Base-by-base conservation (phyloP, 2,329 filamentous ascomycete species). In the Aspergillus sergii region DNA sequence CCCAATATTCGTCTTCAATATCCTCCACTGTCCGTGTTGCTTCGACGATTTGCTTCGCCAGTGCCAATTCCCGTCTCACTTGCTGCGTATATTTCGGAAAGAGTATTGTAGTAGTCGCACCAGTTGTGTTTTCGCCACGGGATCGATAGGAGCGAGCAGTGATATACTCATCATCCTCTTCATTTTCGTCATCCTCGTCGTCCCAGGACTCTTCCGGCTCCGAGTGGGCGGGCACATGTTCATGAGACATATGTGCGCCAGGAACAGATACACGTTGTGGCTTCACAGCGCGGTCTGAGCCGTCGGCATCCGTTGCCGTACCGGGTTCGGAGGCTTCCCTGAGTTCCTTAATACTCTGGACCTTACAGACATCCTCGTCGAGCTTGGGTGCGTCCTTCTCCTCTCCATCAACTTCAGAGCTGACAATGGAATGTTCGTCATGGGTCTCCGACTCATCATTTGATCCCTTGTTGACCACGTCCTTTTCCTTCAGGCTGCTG, bases 1-100 rank as follows among this genome's bases (percentile, higher is more conserved):
- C 95, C 88, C 91, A 96, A 58, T 86, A 83, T 75, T 98, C 94
- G 68, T 97, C 94, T 66, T 96, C 91, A 51, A 93, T 83, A 62
- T 97, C 93, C 62, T 95, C 91, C 5, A 81, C 77, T 1, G 88
- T 88, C 30, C 87, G 85, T 32, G 86, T 88, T 34, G 81, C 79
- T 68, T 92, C 87, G 16, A 96, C 91, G 64, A 89, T 84, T 8
- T 84, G 74, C 71, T 86, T 89, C 3, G 89, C 88, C 57, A 83
- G 81, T 50, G 90, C 88, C 46, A 98, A 83, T 79, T 98, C 93
- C 43, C 87, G 86, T 72, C 88, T 84, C 41, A 89, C 85, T 70
- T 89, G 89, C 65, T 86, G 83, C 30, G 89, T 92, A 66, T 91
- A 80, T 68, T 87, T 88, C 11, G 94, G 94, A 41, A 90, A 89